Evolutionary conservation across 2,329 filamentous ascomycete species (phyloP), one percentile per base, ranked within the genome.

Genomic region (Onygena corvina): DNA sequence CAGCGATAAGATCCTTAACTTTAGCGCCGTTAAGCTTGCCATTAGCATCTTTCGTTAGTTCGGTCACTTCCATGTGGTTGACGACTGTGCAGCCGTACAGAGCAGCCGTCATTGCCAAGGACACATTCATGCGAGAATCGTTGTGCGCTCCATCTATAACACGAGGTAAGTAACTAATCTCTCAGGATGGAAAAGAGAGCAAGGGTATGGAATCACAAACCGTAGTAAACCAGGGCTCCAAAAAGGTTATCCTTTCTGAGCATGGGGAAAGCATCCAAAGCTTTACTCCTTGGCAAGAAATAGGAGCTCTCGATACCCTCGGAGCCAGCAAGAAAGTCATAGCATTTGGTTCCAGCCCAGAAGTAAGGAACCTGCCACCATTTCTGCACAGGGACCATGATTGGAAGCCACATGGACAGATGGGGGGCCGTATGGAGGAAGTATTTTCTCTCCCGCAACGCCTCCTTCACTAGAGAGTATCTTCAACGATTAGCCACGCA

Each of bases 121-220:
- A 89, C 23, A 92, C 83, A 62, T 93, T 93, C 86, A 94, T 93
- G 46, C 87, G 79, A 16, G 86, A 92, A 66, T 94, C 87, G 61
- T 94, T 94, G 69, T 94, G 87, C 25, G 85, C 86, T 58, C 87
- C 87, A 69, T 94, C 86, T 76, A 50, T 20, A 23, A 5, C 29
- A 3, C 6, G n/a, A 25, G 25, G 49, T 62, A 52, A 60, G 55
- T 36, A 12, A 50, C n/a, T n/a, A n/a, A n/a, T n/a, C n/a, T n/a
- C n/a, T 46, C 3, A 14, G 29, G 9, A 8, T 11, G 21, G 4
- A 9, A 3, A 29, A 9, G 27, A 12, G 11, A 44, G 14, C 14
- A 20, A 18, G 36, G 29, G 12, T 9, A 18, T 23, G 3, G 35
- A 11, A 21, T 1, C 36, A 52, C 65, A 47, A 66, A 77, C 76